phyloP scores from a whole-genome alignment of 2,329 filamentous ascomycete genomes.

The Aureobasidium zeae region DNA sequence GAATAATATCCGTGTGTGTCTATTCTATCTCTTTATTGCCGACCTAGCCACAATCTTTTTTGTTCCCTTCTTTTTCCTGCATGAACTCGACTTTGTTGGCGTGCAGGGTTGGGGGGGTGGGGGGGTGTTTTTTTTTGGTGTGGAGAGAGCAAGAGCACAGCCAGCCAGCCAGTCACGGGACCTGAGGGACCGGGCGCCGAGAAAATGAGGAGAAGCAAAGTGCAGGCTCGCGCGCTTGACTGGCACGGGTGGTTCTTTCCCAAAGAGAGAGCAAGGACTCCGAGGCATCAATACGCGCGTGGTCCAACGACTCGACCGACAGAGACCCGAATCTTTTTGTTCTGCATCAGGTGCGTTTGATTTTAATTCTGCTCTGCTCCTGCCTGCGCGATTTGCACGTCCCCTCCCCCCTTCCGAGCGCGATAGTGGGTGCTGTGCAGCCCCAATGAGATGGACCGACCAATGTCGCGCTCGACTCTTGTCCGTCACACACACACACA shows the following conservation, averaged over 20 bases:
- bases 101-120: too few species aligned
- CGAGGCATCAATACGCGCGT: slow-evolving; percentile 15
- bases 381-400: slow-evolving; percentile 1
- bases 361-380: slow-evolving; percentile 7
- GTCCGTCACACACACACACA: too few species aligned
- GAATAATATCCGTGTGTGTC: too few species aligned
- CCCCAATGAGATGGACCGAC: too few species aligned
- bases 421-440: too few species aligned
- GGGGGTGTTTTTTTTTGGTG: too few species aligned
- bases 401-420: background rate
- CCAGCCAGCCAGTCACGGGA: slow-evolving; percentile 2
- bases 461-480: too few species aligned
- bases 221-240: background rate
- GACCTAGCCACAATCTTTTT: background rate
- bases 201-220: slow-evolving; percentile 14
- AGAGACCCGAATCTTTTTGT: slow-evolving; percentile 14
- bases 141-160: slow-evolving; percentile 1
- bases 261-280: slow-evolving; percentile 10
- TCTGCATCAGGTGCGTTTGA: slow-evolving; percentile 14
- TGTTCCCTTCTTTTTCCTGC: too few species aligned
- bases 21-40: too few species aligned
- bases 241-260: slow-evolving; percentile 7
- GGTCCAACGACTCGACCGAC: slow-evolving; percentile 15
- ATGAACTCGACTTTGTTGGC: background rate
- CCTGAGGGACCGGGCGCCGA: background rate